These are phyloP conservation scores for Inonotus hispidus DNA, from an alignment of 1,284 basidiomycete species.

Conservation along the genomic window DNA sequence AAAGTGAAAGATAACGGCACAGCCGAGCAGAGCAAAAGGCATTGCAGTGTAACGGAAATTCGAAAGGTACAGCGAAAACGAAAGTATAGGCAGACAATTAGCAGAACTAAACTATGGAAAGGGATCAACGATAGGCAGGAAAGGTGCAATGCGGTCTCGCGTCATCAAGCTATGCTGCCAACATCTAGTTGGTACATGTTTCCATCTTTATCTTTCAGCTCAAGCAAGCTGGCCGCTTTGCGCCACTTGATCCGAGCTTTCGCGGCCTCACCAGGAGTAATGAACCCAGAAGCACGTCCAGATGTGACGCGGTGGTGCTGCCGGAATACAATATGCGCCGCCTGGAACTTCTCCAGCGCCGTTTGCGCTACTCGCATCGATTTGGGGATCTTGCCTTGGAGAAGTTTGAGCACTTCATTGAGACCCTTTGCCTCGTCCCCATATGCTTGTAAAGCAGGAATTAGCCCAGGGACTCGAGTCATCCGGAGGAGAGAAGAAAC, in stretches of 20 bases:
- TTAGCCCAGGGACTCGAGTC: background rate
- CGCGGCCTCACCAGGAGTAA: conserved; percentile 6
- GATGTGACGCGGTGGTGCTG: background rate
- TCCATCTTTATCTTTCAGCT: background rate
- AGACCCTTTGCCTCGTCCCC: conserved; percentile 3
- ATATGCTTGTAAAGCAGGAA: background rate
- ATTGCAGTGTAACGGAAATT: too few species aligned
- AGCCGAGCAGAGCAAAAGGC: too few species aligned
- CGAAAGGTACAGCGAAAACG: too few species aligned
- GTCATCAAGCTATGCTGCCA: background rate
- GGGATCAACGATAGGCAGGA: background rate
- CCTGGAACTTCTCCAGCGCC: background rate
- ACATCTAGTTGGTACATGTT: background rate
- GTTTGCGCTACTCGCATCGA: conserved; percentile 1
- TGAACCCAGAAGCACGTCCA: background rate
- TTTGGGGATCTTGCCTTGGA: conserved; percentile 4
- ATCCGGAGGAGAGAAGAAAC: background rate
- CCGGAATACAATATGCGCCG: conserved; percentile 8
- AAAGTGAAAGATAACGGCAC: too few species aligned
- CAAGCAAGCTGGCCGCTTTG: background rate
- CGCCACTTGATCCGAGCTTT: conserved; percentile 5
- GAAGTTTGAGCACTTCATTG: background rate
- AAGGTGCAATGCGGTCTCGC: background rate
- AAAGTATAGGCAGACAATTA: background rate
- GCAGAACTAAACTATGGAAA: background rate